Evolutionary conservation across 768 basidiomycete species (phyloP), one percentile per base, ranked within the genome.

Genomic region (Ramaria sp.): DNA sequence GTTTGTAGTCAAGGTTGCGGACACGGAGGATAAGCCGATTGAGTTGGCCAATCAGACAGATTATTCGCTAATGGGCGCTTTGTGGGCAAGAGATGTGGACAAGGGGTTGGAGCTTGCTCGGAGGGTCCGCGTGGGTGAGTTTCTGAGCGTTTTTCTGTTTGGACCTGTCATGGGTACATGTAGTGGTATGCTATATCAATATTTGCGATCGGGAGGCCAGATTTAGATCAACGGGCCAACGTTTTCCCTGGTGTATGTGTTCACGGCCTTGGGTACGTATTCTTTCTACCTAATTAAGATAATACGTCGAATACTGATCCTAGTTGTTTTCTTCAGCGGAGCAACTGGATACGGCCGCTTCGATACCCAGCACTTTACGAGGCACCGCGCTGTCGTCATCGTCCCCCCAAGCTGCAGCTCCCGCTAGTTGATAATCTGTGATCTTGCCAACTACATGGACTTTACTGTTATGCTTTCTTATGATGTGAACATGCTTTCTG

Each of bases 211-310:
- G 13, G 5, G 58, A 81, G 82, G 82, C 3, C 74, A 71, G 46
- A 72, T 74, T 12, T 76, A 77, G 62, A 73, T 86, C 61, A 84
- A 86, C 58, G 81, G 78, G 1, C 65, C 75, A 1, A 78, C 78
- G 2, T 61, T 81, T 24, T 75, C 79, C 54, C 68, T 4, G 53
- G 57, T 7, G 65, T 71, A 49, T 70, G 73, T 10, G 54, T 71
- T 7, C 61, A 70, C 3, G 79, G 79, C 1, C 67, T 81, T 19
- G 75, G 78, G 79, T 80, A 65, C 51, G 75, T 68, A 4, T 27
- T 37, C 38, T 34, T 27, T 20, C 24, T 34, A 37, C 37, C 20
- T 49, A 15, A n/a, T 20, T 7, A n/a, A 27, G 6, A 10, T 34
- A 20, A 34, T 37, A 13, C 7, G 34, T 13, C 13, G 34, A 13